These are phyloP conservation scores for Aspergillus sp. DNA, from an alignment of 2,329 filamentous ascomycete genomes.

Conservation along the genomic window DNA sequence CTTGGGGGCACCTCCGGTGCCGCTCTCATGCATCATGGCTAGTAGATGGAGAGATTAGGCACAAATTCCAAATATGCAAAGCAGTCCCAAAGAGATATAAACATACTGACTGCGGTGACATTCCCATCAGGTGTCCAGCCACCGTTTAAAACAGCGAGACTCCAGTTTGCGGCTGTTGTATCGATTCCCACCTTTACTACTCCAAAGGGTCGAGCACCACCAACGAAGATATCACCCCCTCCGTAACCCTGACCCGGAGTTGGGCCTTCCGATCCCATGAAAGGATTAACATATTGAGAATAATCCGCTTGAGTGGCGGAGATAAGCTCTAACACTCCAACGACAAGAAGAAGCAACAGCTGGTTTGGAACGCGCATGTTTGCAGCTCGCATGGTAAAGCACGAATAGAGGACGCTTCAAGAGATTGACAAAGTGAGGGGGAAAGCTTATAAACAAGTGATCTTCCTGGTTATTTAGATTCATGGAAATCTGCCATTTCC, in stretches of 20 bases:
- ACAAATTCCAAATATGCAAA: neutral
- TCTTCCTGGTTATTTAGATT: neutral
- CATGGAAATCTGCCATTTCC: neutral
- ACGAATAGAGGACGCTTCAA: neutral
- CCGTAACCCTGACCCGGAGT: slow-evolving; percentile 43
- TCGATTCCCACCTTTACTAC: slow-evolving; percentile 49
- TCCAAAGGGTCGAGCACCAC: slow-evolving; percentile 48
- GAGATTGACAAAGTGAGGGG: neutral
- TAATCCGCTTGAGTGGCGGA: slow-evolving; percentile 23
- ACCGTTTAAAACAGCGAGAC: slow-evolving; percentile 43
- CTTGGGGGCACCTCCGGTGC: slow-evolving; percentile 48
- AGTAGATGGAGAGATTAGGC: neutral
- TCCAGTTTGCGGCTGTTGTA: slow-evolving; percentile 38
- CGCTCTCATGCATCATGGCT: slow-evolving; percentile 52
- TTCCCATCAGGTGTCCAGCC: slow-evolving; percentile 53
- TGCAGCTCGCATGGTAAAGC: slow-evolving; percentile 2
- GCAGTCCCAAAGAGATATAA: neutral
- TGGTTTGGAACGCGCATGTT: neutral
- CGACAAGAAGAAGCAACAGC: slow-evolving; percentile 7
- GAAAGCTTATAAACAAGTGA: neutral
- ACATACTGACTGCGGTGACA: slow-evolving; percentile 50
- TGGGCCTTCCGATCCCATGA: slow-evolving; percentile 52
- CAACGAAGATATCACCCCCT: slow-evolving; percentile 49
- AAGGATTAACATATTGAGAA: slow-evolving; percentile 47
- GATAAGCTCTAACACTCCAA: neutral